Percentiles rank a stretch among this genome's conserved stretches.
Conservation (phyloP, 2,329 filamentous ascomycete species). For the Penicillium sp. region DNA sequence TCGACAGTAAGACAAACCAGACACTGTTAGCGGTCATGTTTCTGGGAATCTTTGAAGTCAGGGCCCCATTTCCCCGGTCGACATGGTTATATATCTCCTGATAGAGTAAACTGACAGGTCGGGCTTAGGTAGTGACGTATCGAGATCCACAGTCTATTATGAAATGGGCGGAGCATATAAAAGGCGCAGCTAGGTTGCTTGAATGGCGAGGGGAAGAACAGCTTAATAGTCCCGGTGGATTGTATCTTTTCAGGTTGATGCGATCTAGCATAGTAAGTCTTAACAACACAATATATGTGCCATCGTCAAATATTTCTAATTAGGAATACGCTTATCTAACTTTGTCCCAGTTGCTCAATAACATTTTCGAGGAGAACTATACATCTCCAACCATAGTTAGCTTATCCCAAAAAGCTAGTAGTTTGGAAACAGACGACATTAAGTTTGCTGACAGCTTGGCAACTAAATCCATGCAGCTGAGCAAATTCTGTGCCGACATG, state of each 20-base stretch:
- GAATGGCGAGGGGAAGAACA: slow-evolving; percentile 15
- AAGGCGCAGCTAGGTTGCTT: slow-evolving; percentile 14
- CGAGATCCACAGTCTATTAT: slow-evolving; percentile 13
- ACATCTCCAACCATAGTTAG: not conserved
- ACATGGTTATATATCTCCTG: not conserved
- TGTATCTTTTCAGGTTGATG: slow-evolving; percentile 13
- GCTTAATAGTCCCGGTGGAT: slow-evolving; percentile 1
- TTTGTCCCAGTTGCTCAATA: not conserved
- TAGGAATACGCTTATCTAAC: slow-evolving; percentile 3
- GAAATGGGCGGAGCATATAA: slow-evolving; percentile 16
- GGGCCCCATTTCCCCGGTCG: not conserved
- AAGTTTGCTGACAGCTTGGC: not conserved
- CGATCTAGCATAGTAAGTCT: slow-evolving; percentile 14
- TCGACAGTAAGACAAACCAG: slow-evolving; percentile 11
- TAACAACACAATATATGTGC: too few relatives aligned
- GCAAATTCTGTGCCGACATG: not conserved
- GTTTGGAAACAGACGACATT: not conserved
- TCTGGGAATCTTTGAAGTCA: slow-evolving; percentile 15
- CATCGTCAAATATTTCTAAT: too few relatives aligned
- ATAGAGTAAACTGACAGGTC: not conserved
- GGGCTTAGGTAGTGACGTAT: slow-evolving; percentile 7
- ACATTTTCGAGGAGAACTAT: not conserved
- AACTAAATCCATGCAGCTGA: not conserved
- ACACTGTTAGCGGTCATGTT: slow-evolving; percentile 14
- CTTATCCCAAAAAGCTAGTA: not conserved